Evolutionary conservation across 495 filamentous ascomycete genomes (phyloP).

Genomic region (Annulohypoxylon stygium): DNA sequence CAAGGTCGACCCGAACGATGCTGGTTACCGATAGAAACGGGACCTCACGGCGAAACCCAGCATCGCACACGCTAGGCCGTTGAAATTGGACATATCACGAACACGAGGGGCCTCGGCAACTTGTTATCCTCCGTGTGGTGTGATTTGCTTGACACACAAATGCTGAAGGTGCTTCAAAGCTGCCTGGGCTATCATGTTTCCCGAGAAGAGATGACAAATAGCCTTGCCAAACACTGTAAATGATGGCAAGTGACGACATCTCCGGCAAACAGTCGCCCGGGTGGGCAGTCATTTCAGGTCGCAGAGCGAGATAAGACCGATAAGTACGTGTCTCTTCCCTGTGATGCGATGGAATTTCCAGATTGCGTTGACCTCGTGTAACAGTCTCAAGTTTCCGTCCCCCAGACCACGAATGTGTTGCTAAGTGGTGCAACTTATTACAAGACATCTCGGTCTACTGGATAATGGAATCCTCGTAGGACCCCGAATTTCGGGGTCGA

Average conservation of each 20-base stretch:
- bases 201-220: background rate
- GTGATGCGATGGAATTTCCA: conserved; percentile 3
- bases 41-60: conserved; percentile 29
- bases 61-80: conserved; percentile 25
- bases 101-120: conserved; percentile 16
- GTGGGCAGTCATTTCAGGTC: background rate
- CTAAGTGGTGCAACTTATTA: conserved; percentile 15
- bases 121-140: background rate
- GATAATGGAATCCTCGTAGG: conserved; percentile 1
- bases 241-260: background rate
- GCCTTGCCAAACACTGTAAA: background rate
- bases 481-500: background rate
- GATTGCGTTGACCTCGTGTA: conserved; percentile 26
- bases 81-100: conserved; percentile 23
- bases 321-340: background rate
- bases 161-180: background rate
- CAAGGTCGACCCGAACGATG: conserved; percentile 4
- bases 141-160: background rate
- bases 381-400: conserved; percentile 24
- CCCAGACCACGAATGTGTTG: background rate
- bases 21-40: conserved; percentile 25
- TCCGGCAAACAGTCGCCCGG: background rate
- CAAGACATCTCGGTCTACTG: conserved; percentile 18
- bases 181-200: background rate
- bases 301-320: conserved; percentile 8